Conservation (phyloP, 768 basidiomycete genomes). For the Naganishia friedmannii region DNA sequence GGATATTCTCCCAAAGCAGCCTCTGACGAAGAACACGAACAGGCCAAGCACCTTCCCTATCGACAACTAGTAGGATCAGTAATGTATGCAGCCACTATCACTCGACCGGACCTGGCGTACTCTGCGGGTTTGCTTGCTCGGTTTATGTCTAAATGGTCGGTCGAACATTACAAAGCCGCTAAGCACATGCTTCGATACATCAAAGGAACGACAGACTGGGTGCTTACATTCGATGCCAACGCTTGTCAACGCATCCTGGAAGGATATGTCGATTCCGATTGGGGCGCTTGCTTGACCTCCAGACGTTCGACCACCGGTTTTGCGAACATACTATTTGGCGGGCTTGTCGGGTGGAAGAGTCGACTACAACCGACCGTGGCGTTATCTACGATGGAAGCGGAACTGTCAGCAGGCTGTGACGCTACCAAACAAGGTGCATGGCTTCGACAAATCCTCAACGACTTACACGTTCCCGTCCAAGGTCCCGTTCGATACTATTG, state of each 20-base stretch:
- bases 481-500: too few species aligned
- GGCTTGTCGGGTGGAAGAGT: conserved; percentile 52
- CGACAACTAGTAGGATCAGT: neutral
- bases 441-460: too few species aligned
- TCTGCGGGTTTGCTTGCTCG: conserved; percentile 24
- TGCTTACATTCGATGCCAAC: conserved; percentile 32
- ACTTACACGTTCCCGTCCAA: too few species aligned
- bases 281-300: too few species aligned
- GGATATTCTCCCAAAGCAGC: neutral
- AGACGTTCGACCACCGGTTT: conserved; percentile 47
- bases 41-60: neutral
- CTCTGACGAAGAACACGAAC: neutral
- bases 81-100: conserved; percentile 2
- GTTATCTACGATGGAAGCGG: conserved; percentile 55
- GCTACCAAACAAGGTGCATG: too few species aligned
- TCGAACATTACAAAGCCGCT: conserved; percentile 27
- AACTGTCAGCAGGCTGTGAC: conserved; percentile 36
- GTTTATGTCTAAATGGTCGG: conserved; percentile 25
- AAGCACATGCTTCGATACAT: conserved; percentile 34
- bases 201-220: conserved; percentile 23
- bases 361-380: conserved; percentile 53
- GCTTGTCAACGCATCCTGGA: too few species aligned
- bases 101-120: conserved; percentile 32
- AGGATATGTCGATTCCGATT: conserved; percentile 50
- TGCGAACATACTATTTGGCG: conserved; percentile 49